Evolutionary conservation across 2,329 filamentous ascomycete species (phyloP).

Genomic region (Plenodomus biglobosus): DNA sequence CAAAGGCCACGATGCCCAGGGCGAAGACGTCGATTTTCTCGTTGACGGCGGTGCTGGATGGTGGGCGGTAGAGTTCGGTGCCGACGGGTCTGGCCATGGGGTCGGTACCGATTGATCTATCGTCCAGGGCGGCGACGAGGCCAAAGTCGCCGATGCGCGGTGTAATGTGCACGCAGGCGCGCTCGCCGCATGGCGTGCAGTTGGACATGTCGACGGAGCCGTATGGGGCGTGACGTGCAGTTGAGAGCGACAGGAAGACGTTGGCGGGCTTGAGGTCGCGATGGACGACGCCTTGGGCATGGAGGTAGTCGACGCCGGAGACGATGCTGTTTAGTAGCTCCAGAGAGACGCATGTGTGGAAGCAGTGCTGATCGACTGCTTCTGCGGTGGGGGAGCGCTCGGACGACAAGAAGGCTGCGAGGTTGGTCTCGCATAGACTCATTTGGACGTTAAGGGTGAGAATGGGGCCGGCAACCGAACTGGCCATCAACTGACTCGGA

Average conservation of each 20-base stretch:
- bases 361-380: conserved; percentile 57
- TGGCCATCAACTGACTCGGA: conserved; percentile 25
- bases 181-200: conserved; percentile 50
- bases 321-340: conserved; percentile 61
- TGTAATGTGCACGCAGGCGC: conserved; percentile 49
- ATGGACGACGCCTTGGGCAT: conserved; percentile 62
- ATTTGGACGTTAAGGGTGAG: conserved; percentile 68
- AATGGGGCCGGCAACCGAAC: conserved; percentile 25
- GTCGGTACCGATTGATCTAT: conserved; percentile 25
- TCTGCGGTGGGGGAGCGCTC: conserved; percentile 14
- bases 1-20: conserved; percentile 63
- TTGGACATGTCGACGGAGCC: conserved; percentile 51
- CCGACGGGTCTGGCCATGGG: conserved; percentile 53
- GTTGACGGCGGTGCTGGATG: conserved; percentile 37
- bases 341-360: conserved; percentile 60
- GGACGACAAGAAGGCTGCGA: conserved; percentile 58
- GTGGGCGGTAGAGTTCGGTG: conserved; percentile 64
- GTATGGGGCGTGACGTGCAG: conserved; percentile 37
- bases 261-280: conserved; percentile 70
- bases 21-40: conserved; percentile 64
- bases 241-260: conserved; percentile 61
- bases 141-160: conserved; percentile 71
- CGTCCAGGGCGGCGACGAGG: conserved; percentile 59
- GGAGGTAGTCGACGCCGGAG: conserved; percentile 66
- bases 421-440: conserved; percentile 64